Evolutionary conservation across 768 basidiomycete species (phyloP).

Genomic region (Cystofilobasidium capitatum): DNA sequence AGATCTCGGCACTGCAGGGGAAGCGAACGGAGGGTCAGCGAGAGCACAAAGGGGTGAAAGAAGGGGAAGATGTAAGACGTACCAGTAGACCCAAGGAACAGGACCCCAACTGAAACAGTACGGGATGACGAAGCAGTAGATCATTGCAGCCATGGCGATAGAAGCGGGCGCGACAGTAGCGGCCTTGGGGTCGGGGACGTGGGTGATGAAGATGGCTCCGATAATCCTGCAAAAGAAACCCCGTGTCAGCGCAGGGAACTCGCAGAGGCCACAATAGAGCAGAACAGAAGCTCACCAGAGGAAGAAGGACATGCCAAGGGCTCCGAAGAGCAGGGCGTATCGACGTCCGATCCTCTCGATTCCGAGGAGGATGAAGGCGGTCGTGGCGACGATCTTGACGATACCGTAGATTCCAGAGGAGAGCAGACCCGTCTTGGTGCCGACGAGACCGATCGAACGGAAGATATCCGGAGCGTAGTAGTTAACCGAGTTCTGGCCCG

Average conservation of each 20-base stretch:
- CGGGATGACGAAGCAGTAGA: conserved; percentile 21
- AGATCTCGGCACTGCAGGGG: conserved; percentile 13
- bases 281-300: too few species aligned
- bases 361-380: conserved; percentile 40
- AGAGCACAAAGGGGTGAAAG: too few species aligned
- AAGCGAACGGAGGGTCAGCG: too few species aligned
- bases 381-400: conserved; percentile 42
- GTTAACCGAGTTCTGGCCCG: conserved; percentile 54
- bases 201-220: conserved; percentile 21
- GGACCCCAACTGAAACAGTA: conserved; percentile 15
- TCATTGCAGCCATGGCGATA: conserved; percentile 15
- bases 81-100: conserved; percentile 27
- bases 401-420: conserved; percentile 42
- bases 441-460: conserved; percentile 38
- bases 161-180: conserved; percentile 3
- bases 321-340: conserved; percentile 25
- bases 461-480: conserved; percentile 35
- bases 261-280: too few species aligned
- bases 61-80: neutral
- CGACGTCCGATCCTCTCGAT: conserved; percentile 24
- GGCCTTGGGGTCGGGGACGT: neutral
- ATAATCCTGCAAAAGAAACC: too few species aligned
- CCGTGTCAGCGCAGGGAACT: too few species aligned
- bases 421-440: conserved; percentile 37
- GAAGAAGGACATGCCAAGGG: conserved; percentile 14